A percentile compares a stretch with the other conserved stretches of the same genome.
Conservation (phyloP, 495 filamentous ascomycete genomes). For the Daldinia bambusicola region DNA sequence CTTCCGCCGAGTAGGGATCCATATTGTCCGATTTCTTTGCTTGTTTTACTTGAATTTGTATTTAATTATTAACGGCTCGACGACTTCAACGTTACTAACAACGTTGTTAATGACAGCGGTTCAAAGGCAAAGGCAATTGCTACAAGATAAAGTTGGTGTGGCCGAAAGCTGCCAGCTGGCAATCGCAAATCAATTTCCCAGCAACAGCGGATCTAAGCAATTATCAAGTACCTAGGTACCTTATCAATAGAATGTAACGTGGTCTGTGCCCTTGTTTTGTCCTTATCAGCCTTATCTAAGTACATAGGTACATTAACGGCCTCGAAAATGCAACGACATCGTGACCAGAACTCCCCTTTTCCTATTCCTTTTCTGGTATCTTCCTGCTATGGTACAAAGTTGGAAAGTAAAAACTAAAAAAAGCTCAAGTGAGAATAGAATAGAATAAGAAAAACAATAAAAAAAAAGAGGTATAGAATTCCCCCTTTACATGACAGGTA, state of each 20-base stretch:
- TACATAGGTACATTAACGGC: constrained; percentile 4
- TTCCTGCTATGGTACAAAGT: neutral
- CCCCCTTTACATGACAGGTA: neutral
- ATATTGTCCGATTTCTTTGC: constrained; percentile 58
- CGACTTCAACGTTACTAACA: neutral
- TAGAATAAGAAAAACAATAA: too few relatives aligned
- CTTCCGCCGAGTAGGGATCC: constrained; percentile 96
- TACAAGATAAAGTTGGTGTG: constrained; percentile 4
- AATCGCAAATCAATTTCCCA: constrained; percentile 2
- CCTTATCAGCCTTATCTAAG: constrained; percentile 8
- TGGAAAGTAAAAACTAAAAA: neutral
- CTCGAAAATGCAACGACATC: neutral
- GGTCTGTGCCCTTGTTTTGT: constrained; percentile 22
- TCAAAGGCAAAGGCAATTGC: neutral
- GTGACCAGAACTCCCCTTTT: neutral
- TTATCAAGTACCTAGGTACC: neutral
- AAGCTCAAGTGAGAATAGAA: neutral
- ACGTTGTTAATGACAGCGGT: neutral
- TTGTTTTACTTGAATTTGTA: constrained; percentile 6
- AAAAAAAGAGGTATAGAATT: neutral
- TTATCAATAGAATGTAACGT: neutral
- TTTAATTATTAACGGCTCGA: constrained; percentile 2
- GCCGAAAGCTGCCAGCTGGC: constrained; percentile 30
- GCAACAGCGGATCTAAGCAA: too few relatives aligned
- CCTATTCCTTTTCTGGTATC: neutral